Base-by-base conservation (phyloP, 2,329 filamentous ascomycete species). In the Ascochyta rabiei region DNA sequence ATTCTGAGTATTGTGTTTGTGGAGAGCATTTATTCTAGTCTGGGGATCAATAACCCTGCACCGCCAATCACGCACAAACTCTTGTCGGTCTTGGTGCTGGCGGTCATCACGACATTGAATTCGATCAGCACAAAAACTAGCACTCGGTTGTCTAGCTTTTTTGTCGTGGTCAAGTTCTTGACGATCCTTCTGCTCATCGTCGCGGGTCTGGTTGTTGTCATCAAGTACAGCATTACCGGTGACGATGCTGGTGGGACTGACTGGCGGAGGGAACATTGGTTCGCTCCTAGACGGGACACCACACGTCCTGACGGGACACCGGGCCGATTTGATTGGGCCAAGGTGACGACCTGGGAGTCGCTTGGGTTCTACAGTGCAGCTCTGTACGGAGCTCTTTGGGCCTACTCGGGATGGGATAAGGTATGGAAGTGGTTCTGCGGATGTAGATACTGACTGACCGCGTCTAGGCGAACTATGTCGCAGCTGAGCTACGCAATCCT, bases 1-100 rank as follows among this genome's bases (percentile, higher is more conserved):
- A 88, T 88, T 51, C 75, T 88, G 16, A 81, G 82, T 63, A 86
- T 88, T 59, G 84, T 87, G 16, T 88, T 88, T 60, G 80, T 78
- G 7, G 75, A 80, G 58, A 62, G 56, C 18, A 65, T 75, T 7
- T 77, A 79, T 40, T 70, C 77, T 15, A 66, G 85, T 19, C 80
- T 87, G 67, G 86, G 80, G 59, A 80, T 86, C 23, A 85, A 81
- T 68, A 83, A 84, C 2, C 80, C 83, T 0, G 80, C 79, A 0
- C 80, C 82, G 26, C 67, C 67, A 6, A 69, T 73, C 45, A 68
- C 70, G 21, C 69, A 75, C 69, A 82, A 63, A 77, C 77, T 46
- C 69, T 59, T 56, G 68, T 75, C 31, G 5, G 56, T 79, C 23
- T 45, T 71, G 39, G 77, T 77, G 58, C 60, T 80, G 45, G 65